Conservation (phyloP, 805 yeast genomes). For the Monosporozyma servazzii region DNA sequence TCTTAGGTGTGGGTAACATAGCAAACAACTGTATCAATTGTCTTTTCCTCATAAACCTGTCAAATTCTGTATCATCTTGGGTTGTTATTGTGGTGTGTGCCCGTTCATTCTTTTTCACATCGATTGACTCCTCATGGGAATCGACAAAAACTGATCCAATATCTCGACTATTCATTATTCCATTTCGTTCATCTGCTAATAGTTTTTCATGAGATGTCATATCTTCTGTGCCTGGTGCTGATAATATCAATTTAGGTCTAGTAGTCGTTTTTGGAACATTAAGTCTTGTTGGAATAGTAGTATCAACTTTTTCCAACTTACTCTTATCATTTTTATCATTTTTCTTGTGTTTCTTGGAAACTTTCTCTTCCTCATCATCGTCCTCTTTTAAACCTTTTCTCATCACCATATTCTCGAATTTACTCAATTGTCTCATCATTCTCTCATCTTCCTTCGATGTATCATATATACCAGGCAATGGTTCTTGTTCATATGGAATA, state of each 20-base stretch:
- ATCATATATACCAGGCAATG: slow-evolving; percentile 62
- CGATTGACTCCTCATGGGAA: background rate
- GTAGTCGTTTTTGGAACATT: background rate
- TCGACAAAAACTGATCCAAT: slow-evolving; percentile 4
- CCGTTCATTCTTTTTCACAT: background rate
- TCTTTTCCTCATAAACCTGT: slow-evolving; percentile 8
- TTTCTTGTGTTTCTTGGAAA: background rate
- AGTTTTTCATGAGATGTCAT: slow-evolving; percentile 6
- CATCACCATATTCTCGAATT: slow-evolving; percentile 37
- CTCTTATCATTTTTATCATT: slow-evolving; percentile 8
- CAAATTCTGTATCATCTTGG: background rate
- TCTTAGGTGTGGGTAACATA: slow-evolving; percentile 34
- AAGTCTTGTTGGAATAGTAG: background rate
- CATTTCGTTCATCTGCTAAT: slow-evolving; percentile 23
- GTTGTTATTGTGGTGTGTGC: background rate
- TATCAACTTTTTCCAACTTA: background rate
- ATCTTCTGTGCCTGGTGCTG: slow-evolving; percentile 29
- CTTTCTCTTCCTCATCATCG: slow-evolving; percentile 17
- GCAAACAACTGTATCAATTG: slow-evolving; percentile 20
- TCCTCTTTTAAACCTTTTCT: slow-evolving; percentile 24
- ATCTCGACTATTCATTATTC: slow-evolving; percentile 10
- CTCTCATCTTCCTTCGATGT: slow-evolving; percentile 45
- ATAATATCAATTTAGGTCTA: slow-evolving; percentile 21
- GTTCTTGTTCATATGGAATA: slow-evolving; percentile 66
- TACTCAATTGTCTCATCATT: slow-evolving; percentile 32